Percentiles rank a stretch among this genome's conserved stretches.
Conservation (phyloP, 192 early-diverging fungal genomes). For the Coemansia sp. region DNA sequence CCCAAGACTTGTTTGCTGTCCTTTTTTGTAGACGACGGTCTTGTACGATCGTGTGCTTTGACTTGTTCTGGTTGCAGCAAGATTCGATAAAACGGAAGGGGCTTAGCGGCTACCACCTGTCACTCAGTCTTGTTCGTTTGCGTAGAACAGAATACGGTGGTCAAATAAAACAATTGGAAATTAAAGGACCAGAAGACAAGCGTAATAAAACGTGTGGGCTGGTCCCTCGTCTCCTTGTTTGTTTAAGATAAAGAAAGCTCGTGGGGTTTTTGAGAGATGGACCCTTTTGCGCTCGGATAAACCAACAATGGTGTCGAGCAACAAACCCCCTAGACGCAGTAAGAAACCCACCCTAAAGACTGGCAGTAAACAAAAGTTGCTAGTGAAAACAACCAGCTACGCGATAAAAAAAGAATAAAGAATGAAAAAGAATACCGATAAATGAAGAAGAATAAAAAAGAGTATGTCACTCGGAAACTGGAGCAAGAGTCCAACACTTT, state of each 20-base stretch:
- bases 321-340: not conserved
- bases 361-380: too few species aligned
- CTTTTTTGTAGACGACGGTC: not conserved
- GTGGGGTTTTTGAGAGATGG: not conserved
- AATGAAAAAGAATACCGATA: not conserved
- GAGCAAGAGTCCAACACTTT: not conserved
- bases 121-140: too few species aligned
- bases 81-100: not conserved
- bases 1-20: not conserved
- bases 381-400: too few species aligned
- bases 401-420: not conserved
- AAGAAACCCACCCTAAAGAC: too few species aligned
- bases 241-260: too few species aligned
- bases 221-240: too few species aligned
- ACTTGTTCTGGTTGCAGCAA: not conserved
- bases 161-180: too few species aligned
- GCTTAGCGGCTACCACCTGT: not conserved
- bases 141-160: too few species aligned
- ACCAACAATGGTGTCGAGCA: not conserved
- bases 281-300: not conserved
- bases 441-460: conserved; percentile 3
- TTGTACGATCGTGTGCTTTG: conserved; percentile 1
- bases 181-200: too few species aligned
- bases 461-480: not conserved
- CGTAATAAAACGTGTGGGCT: too few species aligned